A percentile compares a stretch with the other conserved stretches of the same genome.
These are phyloP conservation scores for Flueggea neowawraea DNA, from an alignment of 441 rosid species.

Conservation along the genomic window DNA sequence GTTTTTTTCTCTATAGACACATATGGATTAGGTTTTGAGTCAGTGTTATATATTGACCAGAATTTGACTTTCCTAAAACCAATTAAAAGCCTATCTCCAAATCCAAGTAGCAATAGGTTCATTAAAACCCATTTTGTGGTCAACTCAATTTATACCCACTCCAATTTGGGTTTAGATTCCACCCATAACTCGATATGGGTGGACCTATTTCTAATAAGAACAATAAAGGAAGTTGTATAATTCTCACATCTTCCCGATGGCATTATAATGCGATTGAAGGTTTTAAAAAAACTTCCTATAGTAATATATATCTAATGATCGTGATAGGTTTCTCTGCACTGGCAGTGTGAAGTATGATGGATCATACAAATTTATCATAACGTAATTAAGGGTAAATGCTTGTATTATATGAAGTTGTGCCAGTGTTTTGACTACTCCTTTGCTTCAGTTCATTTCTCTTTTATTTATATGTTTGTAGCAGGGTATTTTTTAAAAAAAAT, in stretches of 20 bases:
- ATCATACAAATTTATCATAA: conserved; percentile 59
- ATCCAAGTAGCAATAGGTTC: too few relatives aligned
- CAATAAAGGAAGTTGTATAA: conserved; percentile 50
- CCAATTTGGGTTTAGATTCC: too few relatives aligned
- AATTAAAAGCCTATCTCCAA: too few relatives aligned
- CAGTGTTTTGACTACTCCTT: background rate
- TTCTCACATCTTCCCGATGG: conserved; percentile 32
- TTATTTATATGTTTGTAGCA: background rate
- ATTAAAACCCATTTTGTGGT: too few relatives aligned
- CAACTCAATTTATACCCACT: too few relatives aligned
- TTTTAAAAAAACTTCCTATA: conserved; percentile 66
- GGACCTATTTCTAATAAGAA: too few relatives aligned
- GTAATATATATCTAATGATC: conserved; percentile 38
- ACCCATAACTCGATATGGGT: too few relatives aligned
- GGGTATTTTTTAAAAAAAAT: background rate
- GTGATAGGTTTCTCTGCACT: conserved; percentile 97
- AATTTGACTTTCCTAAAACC: too few relatives aligned
- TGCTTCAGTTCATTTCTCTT: background rate
- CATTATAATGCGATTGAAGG: conserved; percentile 55
- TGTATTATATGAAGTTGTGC: background rate
- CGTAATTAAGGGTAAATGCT: background rate
- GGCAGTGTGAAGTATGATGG: conserved; percentile 99
- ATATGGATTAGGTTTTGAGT: too few relatives aligned
- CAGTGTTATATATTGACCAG: too few relatives aligned
- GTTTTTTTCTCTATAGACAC: too few relatives aligned